phyloP scores from a whole-genome alignment of 441 rosid genomes.

The Rhodomyrtus psidioides region DNA sequence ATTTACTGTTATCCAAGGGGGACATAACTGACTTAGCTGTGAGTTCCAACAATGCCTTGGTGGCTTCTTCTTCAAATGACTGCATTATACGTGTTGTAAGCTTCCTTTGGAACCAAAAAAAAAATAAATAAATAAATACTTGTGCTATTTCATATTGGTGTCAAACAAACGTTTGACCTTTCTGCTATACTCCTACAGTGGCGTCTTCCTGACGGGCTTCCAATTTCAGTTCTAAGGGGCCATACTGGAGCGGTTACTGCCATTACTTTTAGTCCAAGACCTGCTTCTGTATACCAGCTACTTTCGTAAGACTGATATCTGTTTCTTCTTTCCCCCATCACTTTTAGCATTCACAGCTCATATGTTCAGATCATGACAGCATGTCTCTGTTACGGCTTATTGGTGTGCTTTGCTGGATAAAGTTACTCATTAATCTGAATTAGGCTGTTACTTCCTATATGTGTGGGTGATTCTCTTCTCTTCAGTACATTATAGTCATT shows the following conservation, averaged over 20 bases:
- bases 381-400: not conserved
- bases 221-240: slow-evolving; percentile 88
- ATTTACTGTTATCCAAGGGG: slow-evolving; percentile 47
- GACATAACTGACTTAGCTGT: slow-evolving; percentile 99
- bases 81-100: slow-evolving; percentile 94
- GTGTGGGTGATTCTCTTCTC: not conserved
- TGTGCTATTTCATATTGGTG: not conserved
- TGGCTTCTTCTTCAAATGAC: slow-evolving; percentile 98
- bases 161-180: slow-evolving; percentile 4
- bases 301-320: slow-evolving; percentile 72
- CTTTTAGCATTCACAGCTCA: not conserved
- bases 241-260: slow-evolving; percentile 98
- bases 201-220: slow-evolving; percentile 97
- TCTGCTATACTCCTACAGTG: slow-evolving; percentile 45
- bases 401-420: not conserved
- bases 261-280: slow-evolving; percentile 90
- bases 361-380: not conserved
- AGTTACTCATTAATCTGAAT: not conserved
- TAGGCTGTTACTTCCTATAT: not conserved
- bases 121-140: too few species aligned
- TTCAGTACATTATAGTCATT: not conserved
- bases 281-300: slow-evolving; percentile 78
- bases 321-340: not conserved
- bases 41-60: slow-evolving; percentile 84
- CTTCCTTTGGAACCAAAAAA: not conserved